Evolutionary conservation across 2,329 filamentous ascomycete genomes (phyloP), one percentile per base, ranked within the genome.

Genomic region (Raffaelea arxii): DNA sequence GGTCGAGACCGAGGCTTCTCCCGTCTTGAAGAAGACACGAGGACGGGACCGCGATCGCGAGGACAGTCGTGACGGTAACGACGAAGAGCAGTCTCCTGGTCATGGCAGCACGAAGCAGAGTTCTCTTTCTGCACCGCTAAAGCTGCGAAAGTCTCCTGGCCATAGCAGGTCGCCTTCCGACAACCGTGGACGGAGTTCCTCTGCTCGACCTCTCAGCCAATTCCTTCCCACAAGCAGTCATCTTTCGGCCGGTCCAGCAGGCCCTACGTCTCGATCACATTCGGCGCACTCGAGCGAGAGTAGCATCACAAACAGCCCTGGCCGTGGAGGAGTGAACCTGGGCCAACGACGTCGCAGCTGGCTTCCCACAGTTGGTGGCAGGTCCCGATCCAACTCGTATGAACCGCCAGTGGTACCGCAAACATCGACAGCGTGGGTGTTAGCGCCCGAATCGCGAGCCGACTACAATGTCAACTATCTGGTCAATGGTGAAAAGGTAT

Each of bases 381-480:
- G 35, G n/a, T 41, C 62, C 21, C 61, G 72, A 48, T 75, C 74
- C 12, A 70, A 68, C 47, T 78, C 76, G 6, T 56, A 58, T 22
- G 63, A 69, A 43, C 25, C 53, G n/a, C n/a, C n/a, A n/a, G n/a
- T 49, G 43, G 40, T 19, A 4, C 52, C 51, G 19, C 50, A 49
- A 7, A 14, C 43, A 3, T 24, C 22, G 4, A 22, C 47, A 5
- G 46, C 56, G 61, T 82, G 78, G 78, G 65, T 81, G 35, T 63
- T 80, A 52, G 64, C 70, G 3, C 70, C 74, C 7, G 72, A 72
- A 43, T 64, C 63, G 38, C 67, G 65, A 19, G 66, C 67, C 12
- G 77, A 82, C 44, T 82, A 82, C 57, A 80, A 76, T 56, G 65
- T 71, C 0, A 58, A 65, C 6, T 68, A 70, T 25, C 60, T 82